Evolutionary conservation across 148 eudicot genomes (phyloP), one percentile per base, ranked within the genome.

Genomic region (Chenopodium suecicum): DNA sequence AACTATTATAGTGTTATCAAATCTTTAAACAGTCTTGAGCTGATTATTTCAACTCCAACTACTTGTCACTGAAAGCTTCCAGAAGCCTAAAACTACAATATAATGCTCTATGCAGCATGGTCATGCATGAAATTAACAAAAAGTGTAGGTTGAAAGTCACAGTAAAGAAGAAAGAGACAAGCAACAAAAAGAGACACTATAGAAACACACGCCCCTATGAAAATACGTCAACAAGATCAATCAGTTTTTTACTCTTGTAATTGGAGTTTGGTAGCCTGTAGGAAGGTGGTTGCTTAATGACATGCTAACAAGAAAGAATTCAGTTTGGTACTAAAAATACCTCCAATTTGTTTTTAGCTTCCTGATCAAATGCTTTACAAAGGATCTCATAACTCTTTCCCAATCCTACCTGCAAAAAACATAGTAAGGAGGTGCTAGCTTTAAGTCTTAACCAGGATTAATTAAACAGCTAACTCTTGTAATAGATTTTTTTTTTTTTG

Each of bases 351-450:
- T 80, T 81, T 85, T 89, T 88, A 78, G 97, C 94, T 80, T 94
- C 97, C 48, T 74, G 78, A 84, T 88, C 84, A 81, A 96, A 91
- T 82, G 94, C 74, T 87, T 90, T 94, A 83, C 91, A 91, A 47
- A 96, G 99, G 74, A 94, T 94, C 84, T 96, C 99, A 80, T 94
- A 96, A 80, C 78, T 94, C 79, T 84, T 89, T 84, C 82, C 83
- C 37, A 73, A 37, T 70, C 94, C 93, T 17, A 84, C 82, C 99
- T 95, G 94, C 86, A 84, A 76, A 79, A 46, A 70, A 75, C 58
- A 74, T 17, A 50, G 47, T 32, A 34, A 72, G 79, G 65, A 52
- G 83, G 46, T 71, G 52, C 25, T 77, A 48, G 69, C 62, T 58
- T 77, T 65, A 47, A 60, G 8, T 50, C 19, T 7, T n/a, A 70